Conservation (phyloP, 208 protist species). For the Trypanosoma avium region DNA sequence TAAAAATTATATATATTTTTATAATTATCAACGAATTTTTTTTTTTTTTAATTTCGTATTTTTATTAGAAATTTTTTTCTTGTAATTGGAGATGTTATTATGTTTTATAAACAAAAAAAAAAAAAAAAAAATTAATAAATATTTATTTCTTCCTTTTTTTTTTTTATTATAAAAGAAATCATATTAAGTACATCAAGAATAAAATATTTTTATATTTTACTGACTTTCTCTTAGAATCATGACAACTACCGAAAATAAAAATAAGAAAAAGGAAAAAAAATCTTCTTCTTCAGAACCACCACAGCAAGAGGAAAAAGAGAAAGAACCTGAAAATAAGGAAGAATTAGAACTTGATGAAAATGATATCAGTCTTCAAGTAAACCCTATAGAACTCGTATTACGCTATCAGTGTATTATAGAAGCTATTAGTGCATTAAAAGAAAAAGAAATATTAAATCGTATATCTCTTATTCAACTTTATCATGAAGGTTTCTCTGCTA, state of each 20-base stretch:
- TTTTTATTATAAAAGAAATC: neutral
- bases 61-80: too few species aligned
- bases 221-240: too few species aligned
- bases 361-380: slow-evolving; percentile 17
- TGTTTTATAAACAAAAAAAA: too few species aligned
- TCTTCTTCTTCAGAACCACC: neutral
- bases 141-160: too few species aligned
- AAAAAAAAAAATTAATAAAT: too few species aligned
- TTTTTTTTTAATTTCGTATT: too few species aligned
- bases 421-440: neutral
- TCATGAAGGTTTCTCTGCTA: slow-evolving; percentile 10
- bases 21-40: too few species aligned
- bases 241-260: neutral
- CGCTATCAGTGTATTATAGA: slow-evolving; percentile 3
- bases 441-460: slow-evolving; percentile 10
- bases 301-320: neutral
- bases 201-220: too few species aligned
- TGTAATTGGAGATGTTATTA: too few species aligned
- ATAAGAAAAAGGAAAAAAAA: neutral
- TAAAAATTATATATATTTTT: too few species aligned
- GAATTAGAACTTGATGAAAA: slow-evolving; percentile 4
- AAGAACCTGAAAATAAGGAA: neutral
- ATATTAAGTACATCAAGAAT: neutral
- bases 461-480: slow-evolving; percentile 5
- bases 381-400: slow-evolving; percentile 7